Conservation (phyloP, 164 flowering plant genomes). For the Santalum album region DNA sequence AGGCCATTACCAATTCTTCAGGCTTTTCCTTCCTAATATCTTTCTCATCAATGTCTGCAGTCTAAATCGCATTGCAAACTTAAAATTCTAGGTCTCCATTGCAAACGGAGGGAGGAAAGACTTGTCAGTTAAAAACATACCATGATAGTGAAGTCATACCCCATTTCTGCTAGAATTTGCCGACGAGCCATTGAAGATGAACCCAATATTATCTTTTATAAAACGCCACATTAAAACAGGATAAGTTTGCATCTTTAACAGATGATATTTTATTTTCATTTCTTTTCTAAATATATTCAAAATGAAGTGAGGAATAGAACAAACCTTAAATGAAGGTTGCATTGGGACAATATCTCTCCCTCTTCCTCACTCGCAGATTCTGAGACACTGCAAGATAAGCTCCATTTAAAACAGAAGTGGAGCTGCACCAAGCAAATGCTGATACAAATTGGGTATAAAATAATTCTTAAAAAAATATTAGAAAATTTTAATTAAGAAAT, state of each 20-base stretch:
- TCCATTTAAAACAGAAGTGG: too few species aligned
- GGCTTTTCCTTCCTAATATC: conserved; percentile 40
- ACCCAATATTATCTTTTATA: conserved; percentile 28
- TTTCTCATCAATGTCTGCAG: conserved; percentile 45
- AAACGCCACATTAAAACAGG: background rate
- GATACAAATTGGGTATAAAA: too few species aligned
- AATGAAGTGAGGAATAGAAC: background rate
- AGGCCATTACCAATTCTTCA: conserved; percentile 38
- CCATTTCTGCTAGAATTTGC: conserved; percentile 35
- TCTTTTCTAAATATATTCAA: background rate
- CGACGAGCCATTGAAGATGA: conserved; percentile 37
- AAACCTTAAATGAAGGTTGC: background rate
- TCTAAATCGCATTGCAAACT: conserved; percentile 13
- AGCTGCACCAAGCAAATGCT: too few species aligned
- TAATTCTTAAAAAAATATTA: too few species aligned
- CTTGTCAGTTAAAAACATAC: conserved; percentile 10
- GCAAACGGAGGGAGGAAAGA: background rate
- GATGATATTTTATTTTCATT: background rate
- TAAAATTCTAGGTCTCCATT: background rate
- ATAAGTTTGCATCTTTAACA: too few species aligned
- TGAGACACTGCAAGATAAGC: too few species aligned
- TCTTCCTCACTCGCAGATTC: too few species aligned
- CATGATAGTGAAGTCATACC: conserved; percentile 34
- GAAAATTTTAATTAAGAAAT: too few species aligned
- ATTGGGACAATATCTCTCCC: background rate